Evolutionary conservation across 164 flowering plant species (phyloP), one percentile per base, ranked within the genome.

Genomic region (Euptelea pleiosperma): DNA sequence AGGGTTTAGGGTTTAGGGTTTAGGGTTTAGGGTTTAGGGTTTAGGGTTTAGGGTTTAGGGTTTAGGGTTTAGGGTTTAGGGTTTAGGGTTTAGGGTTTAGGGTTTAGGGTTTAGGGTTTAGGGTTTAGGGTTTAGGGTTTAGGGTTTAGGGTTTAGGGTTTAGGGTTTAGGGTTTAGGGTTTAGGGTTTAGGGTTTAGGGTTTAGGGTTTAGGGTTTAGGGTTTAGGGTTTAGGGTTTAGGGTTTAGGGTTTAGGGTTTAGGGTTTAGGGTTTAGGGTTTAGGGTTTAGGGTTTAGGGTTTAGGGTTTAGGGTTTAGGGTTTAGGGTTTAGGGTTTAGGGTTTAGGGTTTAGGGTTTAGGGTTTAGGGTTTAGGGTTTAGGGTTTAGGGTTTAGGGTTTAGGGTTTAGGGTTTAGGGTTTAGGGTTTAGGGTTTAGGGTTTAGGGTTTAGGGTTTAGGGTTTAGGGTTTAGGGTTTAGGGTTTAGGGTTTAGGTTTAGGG

Each of bases 111-210:
- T 60, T 50, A 11, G 57, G 64, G 57, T 39, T 39, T 52, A 3
- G 40, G 57, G 58, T 28, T 61, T 61, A 41, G 58, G 58, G 52
- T 51, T 61, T 61, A 41, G 58, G 58, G 65, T 51, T 61, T 52
- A 41, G 44, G 65, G 58, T 41, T 61, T 40, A 0, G 58, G 65
- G 51, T 41, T 61, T 41, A n/a, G 5, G 58, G 65, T 49, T 41
- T 61, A 40, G 12, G 58, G 65, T 50, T 52, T 61, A 30, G 1
- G 52, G 58, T 24, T 40, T 61, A 14, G 0, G 51, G 65, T 51
- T 61, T 40, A 18, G 58, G 65, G 41, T 40, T 61, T n/a, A n/a
- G 14, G 58, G 65, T 19, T 41, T 61, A 26, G 6, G 58, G 65
- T 29, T 41, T 61, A 26, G n/a, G 58, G 65, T 39, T 52, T 52